These are phyloP conservation scores for Turritis glabra DNA, from an alignment of 345 rosid species.

Conservation along the genomic window DNA sequence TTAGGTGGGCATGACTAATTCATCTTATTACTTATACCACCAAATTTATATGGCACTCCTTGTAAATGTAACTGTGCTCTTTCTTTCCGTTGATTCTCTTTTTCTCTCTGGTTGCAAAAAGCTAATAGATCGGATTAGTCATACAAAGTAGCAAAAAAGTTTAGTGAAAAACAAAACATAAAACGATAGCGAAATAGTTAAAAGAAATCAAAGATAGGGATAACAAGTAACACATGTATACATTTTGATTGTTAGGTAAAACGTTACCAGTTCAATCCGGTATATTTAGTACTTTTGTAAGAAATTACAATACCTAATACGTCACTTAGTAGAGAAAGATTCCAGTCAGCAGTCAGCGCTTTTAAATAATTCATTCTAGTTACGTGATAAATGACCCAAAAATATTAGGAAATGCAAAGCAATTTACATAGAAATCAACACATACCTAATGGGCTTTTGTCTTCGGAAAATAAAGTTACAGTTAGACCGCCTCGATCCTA, in stretches of 20 bases:
- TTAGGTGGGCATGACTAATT: no score
- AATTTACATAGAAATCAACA: background rate
- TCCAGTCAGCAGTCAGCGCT: background rate
- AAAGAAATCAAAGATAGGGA: background rate
- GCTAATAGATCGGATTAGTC: no score
- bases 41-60: background rate
- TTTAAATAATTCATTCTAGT: background rate
- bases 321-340: background rate
- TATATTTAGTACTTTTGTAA: background rate
- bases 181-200: background rate
- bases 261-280: background rate
- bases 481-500: no score
- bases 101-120: background rate
- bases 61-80: background rate
- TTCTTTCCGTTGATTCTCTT: background rate
- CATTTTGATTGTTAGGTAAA: background rate
- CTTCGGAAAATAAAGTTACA: background rate
- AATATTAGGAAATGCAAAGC: background rate
- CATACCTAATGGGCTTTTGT: background rate
- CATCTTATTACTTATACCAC: no score
- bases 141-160: no score
- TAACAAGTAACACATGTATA: background rate
- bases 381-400: background rate
- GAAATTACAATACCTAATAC: slow-evolving; percentile 1
- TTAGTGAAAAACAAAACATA: no score